Percentiles rank a stretch among this genome's conserved stretches.
Evolutionary conservation across 495 filamentous ascomycete genomes (phyloP).

Genomic region (Aspergillus hancockii): DNA sequence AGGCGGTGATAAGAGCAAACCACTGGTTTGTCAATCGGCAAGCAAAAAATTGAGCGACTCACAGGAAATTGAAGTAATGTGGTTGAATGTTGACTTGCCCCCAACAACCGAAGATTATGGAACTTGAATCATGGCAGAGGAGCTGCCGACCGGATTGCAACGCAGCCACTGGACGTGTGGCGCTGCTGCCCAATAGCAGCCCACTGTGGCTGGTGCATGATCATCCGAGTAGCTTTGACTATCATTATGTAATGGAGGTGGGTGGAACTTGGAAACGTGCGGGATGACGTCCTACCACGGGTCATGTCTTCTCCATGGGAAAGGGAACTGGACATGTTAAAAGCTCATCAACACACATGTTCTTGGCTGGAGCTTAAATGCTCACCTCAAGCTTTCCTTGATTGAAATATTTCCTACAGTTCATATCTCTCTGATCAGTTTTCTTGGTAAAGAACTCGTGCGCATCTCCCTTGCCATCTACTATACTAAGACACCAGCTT

Average conservation of each 20-base stretch:
- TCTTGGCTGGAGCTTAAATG: slow-evolving; percentile 2
- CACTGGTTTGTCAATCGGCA: slow-evolving; percentile 1
- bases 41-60: background rate
- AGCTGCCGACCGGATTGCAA: slow-evolving; percentile 11
- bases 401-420: background rate
- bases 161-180: slow-evolving; percentile 12
- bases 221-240: background rate
- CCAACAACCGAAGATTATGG: slow-evolving; percentile 12
- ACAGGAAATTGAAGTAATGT: background rate
- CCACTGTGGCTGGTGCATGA: slow-evolving; percentile 1
- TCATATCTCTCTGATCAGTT: background rate
- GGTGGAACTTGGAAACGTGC: slow-evolving; percentile 1
- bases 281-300: slow-evolving; percentile 11
- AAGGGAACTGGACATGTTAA: slow-evolving; percentile 4
- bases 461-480: background rate
- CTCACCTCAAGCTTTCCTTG: background rate
- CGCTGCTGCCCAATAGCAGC: slow-evolving; percentile 11
- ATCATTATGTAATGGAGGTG: background rate
- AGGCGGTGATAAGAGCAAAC: slow-evolving; percentile 1
- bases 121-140: slow-evolving; percentile 4
- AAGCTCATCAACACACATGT: background rate
- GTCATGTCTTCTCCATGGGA: background rate
- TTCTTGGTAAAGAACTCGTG: background rate
- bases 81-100: slow-evolving; percentile 1
- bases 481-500: background rate